These are phyloP conservation scores for Ophiocordyceps sinensis DNA, from an alignment of 2,329 filamentous ascomycete species.

Conservation along the genomic window DNA sequence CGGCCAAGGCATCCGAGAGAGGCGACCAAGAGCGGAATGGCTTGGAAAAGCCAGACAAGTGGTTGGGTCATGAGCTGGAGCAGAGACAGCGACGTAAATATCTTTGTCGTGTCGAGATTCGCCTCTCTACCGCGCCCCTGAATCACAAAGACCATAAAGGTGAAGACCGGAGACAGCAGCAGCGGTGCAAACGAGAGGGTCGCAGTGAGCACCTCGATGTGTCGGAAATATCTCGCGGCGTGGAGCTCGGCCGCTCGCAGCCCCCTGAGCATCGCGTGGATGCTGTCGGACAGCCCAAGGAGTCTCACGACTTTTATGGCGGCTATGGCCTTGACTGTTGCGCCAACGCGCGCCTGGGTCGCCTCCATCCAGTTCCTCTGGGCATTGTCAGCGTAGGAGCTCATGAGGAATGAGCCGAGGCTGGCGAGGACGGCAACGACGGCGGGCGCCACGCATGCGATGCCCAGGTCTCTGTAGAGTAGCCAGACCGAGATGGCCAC, in stretches of 20 bases:
- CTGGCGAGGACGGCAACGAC: neutral
- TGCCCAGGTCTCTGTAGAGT: constrained; percentile 21
- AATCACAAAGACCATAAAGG: constrained; percentile 8
- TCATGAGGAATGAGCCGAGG: constrained; percentile 4
- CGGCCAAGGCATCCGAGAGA: too few relatives aligned
- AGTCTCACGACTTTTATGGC: neutral
- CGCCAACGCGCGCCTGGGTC: constrained; percentile 19
- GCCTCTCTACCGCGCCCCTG: too few relatives aligned
- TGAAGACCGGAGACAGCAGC: constrained; percentile 18
- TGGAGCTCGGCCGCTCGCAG: constrained; percentile 15
- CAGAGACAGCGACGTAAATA: too few relatives aligned
- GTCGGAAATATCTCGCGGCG: constrained; percentile 12
- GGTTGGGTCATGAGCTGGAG: too few relatives aligned
- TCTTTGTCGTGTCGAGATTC: too few relatives aligned
- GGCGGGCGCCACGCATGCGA: neutral
- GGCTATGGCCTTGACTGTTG: constrained; percentile 15
- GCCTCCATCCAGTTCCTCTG: constrained; percentile 21
- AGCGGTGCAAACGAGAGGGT: constrained; percentile 19
- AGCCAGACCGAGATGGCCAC: constrained; percentile 30
- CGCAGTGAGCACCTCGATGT: constrained; percentile 9
- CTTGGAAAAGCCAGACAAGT: too few relatives aligned
- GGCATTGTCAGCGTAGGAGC: constrained; percentile 1
- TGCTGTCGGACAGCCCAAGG: too few relatives aligned
- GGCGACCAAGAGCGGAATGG: too few relatives aligned
- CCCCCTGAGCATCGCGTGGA: neutral